phyloP scores from a whole-genome alignment of 805 yeast species.

The Candida insectalens region DNA sequence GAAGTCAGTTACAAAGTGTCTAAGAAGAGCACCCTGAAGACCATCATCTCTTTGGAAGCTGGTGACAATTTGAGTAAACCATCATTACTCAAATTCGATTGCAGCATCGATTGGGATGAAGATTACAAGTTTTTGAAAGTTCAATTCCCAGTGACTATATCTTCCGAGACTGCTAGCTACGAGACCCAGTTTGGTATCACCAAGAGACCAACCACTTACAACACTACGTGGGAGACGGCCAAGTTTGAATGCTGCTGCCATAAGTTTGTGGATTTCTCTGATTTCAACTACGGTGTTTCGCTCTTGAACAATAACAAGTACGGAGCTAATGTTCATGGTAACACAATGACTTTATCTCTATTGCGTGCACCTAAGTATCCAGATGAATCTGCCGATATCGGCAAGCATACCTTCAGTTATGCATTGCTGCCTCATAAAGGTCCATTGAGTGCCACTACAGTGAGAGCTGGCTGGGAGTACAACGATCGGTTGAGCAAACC shows the following conservation, averaged over 20 bases:
- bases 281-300: constrained; percentile 77
- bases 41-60: constrained; percentile 64
- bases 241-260: constrained; percentile 94
- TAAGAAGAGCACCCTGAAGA: constrained; percentile 45
- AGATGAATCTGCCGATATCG: constrained; percentile 93
- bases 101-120: constrained; percentile 79
- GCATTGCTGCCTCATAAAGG: constrained; percentile 82
- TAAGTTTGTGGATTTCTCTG: constrained; percentile 87
- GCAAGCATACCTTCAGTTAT: constrained; percentile 71
- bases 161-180: constrained; percentile 68
- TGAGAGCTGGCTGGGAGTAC: constrained; percentile 69
- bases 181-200: constrained; percentile 94
- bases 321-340: constrained; percentile 93
- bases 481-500: constrained; percentile 36
- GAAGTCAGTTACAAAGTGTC: constrained; percentile 55
- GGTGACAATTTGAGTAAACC: constrained; percentile 23
- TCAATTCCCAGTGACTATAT: constrained; percentile 85
- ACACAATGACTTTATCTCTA: constrained; percentile 74
- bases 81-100: constrained; percentile 40
- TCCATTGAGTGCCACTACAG: constrained; percentile 49
- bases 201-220: constrained; percentile 86
- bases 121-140: constrained; percentile 83
- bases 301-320: constrained; percentile 78
- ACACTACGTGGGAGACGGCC: constrained; percentile 94
- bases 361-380: constrained; percentile 91